A percentile compares a stretch with the other conserved stretches of the same genome.
Evolutionary conservation across 2,329 filamentous ascomycete species (phyloP).

Genomic region (Reticulascus tulasneorum): DNA sequence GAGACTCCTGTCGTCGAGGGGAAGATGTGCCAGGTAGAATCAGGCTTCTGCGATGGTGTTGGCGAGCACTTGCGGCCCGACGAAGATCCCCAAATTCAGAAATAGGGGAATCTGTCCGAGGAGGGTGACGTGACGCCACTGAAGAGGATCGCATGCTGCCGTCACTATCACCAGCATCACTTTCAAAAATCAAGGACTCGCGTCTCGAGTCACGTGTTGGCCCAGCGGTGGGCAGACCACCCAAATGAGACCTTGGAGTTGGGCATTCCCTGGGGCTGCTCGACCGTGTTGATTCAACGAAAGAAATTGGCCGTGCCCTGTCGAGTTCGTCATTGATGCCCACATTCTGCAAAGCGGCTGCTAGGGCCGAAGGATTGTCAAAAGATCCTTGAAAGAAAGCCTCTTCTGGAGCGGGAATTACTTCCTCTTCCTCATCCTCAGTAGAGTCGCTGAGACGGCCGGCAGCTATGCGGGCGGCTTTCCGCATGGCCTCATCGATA

Average conservation of each 20-base stretch:
- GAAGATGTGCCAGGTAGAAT: slow-evolving; percentile 76
- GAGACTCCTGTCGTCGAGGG: slow-evolving; percentile 82
- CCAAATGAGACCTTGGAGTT: slow-evolving; percentile 80
- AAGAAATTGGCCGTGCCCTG: slow-evolving; percentile 52
- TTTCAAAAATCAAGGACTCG: slow-evolving; percentile 75
- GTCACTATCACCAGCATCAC: slow-evolving; percentile 82
- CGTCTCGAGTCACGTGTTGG: slow-evolving; percentile 65
- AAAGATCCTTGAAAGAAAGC: slow-evolving; percentile 54
- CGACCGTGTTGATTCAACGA: slow-evolving; percentile 72
- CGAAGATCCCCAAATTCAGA: slow-evolving; percentile 78
- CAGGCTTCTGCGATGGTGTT: slow-evolving; percentile 82
- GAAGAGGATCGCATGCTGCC: slow-evolving; percentile 82
- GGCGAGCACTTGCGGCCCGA: slow-evolving; percentile 72
- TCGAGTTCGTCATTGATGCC: slow-evolving; percentile 35
- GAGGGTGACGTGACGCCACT: slow-evolving; percentile 60
- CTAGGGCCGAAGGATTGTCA: slow-evolving; percentile 53
- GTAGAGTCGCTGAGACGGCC: slow-evolving; percentile 79
- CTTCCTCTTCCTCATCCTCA: slow-evolving; percentile 49
- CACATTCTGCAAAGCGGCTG: slow-evolving; percentile 47
- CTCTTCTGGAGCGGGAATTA: slow-evolving; percentile 46
- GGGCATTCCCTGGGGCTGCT: slow-evolving; percentile 88
- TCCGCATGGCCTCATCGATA: slow-evolving; percentile 85
- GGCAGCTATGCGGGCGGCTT: slow-evolving; percentile 82
- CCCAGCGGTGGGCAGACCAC: slow-evolving; percentile 51
- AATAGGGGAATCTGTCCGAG: slow-evolving; percentile 82